These are phyloP conservation scores for Ramularia collo-cygni DNA, from an alignment of 2,329 filamentous ascomycete species.

Conservation along the genomic window DNA sequence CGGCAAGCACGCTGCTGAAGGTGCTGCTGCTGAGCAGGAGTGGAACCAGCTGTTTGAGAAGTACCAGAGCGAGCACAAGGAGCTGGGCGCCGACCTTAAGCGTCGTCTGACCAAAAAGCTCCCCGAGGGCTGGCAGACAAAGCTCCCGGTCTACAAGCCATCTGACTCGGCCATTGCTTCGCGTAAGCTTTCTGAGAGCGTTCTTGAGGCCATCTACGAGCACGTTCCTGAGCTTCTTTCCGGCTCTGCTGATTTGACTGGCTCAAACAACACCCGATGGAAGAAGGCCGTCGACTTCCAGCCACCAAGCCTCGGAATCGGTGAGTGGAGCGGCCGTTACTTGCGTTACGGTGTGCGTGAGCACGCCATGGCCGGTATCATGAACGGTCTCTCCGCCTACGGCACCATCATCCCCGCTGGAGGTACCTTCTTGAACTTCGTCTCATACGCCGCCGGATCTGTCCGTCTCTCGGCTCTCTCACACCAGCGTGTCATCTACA, in stretches of 20 bases:
- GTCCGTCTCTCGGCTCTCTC: slow-evolving; percentile 91
- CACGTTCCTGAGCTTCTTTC: slow-evolving; percentile 85
- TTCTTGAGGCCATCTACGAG: slow-evolving; percentile 79
- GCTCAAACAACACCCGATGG: slow-evolving; percentile 98
- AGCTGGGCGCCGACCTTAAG: slow-evolving; percentile 71
- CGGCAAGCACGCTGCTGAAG: slow-evolving; percentile 74
- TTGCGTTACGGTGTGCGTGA: slow-evolving; percentile 88
- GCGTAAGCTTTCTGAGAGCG: slow-evolving; percentile 91
- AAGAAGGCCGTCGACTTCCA: slow-evolving; percentile 98
- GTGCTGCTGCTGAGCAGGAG: slow-evolving; percentile 83
- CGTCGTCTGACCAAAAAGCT: slow-evolving; percentile 78
- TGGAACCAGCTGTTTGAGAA: slow-evolving; percentile 92
- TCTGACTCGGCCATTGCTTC: slow-evolving; percentile 79
- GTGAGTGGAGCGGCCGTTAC: slow-evolving; percentile 86
- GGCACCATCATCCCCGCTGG: slow-evolving; percentile 89
- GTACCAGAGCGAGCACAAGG: slow-evolving; percentile 71
- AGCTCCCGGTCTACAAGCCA: slow-evolving; percentile 83
- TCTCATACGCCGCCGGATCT: slow-evolving; percentile 92
- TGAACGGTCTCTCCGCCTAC: slow-evolving; percentile 93
- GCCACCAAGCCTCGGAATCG: slow-evolving; percentile 75
- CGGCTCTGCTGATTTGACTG: slow-evolving; percentile 94
- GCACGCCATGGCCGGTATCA: slow-evolving; percentile 85
- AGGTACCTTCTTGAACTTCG: slow-evolving; percentile 99
- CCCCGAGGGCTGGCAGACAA: slow-evolving; percentile 94
- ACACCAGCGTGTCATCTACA: slow-evolving; percentile 84